A percentile compares a stretch with the other conserved stretches of the same genome.
Conservation (phyloP, 2,329 filamentous ascomycete species). For the Elsinoe ampelina region DNA sequence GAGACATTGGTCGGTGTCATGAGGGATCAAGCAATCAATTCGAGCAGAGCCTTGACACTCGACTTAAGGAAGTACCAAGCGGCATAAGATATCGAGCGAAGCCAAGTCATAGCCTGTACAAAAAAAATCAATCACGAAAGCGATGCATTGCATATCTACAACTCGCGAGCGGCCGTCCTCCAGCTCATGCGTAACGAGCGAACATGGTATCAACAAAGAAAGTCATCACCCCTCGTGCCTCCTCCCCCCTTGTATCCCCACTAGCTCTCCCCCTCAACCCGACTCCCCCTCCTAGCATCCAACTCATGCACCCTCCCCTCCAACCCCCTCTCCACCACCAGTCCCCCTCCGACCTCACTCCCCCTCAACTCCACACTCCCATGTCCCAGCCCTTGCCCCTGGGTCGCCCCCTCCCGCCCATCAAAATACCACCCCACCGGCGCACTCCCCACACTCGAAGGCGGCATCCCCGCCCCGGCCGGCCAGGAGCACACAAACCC, state of each 20-base stretch:
- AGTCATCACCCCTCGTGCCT: not conserved
- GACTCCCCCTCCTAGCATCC: slow-evolving; percentile 1
- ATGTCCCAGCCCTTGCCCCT: not conserved
- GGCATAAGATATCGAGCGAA: slow-evolving; percentile 14
- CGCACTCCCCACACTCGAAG: not conserved
- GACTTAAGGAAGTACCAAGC: slow-evolving; percentile 60
- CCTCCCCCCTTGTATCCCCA: not conserved
- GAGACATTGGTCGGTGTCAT: slow-evolving; percentile 94
- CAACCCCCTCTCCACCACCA: slow-evolving; percentile 1
- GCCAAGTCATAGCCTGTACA: not conserved
- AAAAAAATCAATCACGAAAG: not conserved
- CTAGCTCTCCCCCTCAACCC: not conserved
- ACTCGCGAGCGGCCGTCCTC: not conserved
- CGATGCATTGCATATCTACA: slow-evolving; percentile 6
- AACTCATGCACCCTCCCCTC: slow-evolving; percentile 1
- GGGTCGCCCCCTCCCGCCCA: not conserved
- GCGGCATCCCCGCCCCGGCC: slow-evolving; percentile 6
- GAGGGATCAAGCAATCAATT: slow-evolving; percentile 88
- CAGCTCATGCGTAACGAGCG: not conserved
- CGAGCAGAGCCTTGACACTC: slow-evolving; percentile 79
- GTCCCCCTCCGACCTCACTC: not conserved
- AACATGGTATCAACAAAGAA: not conserved
- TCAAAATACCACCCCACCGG: not conserved
- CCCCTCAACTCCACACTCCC: slow-evolving; percentile 8
- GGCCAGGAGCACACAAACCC: not conserved